Evolutionary conservation across 2,329 filamentous ascomycete genomes (phyloP).

Genomic region (Exserohilum turcica): DNA sequence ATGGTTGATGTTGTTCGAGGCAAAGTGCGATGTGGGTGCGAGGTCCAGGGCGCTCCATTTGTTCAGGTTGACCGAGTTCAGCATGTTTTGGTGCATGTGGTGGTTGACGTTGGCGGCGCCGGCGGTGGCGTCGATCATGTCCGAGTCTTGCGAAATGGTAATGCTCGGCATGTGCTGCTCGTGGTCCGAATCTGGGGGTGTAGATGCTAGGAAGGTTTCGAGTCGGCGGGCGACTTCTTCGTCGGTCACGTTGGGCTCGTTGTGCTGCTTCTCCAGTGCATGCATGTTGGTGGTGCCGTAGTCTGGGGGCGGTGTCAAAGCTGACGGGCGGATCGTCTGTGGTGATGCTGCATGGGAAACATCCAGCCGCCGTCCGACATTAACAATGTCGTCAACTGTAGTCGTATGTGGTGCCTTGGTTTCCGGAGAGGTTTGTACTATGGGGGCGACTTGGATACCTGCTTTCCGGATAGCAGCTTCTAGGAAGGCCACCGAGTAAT

Average conservation of each 20-base stretch:
- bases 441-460: constrained; percentile 70
- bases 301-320: constrained; percentile 51
- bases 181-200: constrained; percentile 53
- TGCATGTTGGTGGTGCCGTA: constrained; percentile 42
- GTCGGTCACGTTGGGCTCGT: constrained; percentile 47
- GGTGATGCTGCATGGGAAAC: constrained; percentile 21
- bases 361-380: constrained; percentile 52
- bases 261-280: constrained; percentile 38
- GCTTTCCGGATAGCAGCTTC: constrained; percentile 89
- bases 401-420: constrained; percentile 43
- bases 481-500: constrained; percentile 94
- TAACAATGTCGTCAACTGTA: constrained; percentile 54
- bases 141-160: constrained; percentile 33
- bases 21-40: constrained; percentile 21
- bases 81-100: not conserved
- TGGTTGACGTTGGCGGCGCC: not conserved
- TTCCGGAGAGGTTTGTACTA: constrained; percentile 30
- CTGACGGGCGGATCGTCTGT: constrained; percentile 31
- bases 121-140: constrained; percentile 16
- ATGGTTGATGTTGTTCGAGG: constrained; percentile 32
- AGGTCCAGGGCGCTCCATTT: constrained; percentile 30
- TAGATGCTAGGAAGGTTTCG: constrained; percentile 57
- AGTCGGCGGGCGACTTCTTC: constrained; percentile 55
- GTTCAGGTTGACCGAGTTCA: constrained; percentile 14
- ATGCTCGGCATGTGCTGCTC: constrained; percentile 41